Percentiles rank a stretch among this genome's conserved stretches.
phyloP scores from a whole-genome alignment of 768 basidiomycete species.

The Boletus pseudopeckii region DNA sequence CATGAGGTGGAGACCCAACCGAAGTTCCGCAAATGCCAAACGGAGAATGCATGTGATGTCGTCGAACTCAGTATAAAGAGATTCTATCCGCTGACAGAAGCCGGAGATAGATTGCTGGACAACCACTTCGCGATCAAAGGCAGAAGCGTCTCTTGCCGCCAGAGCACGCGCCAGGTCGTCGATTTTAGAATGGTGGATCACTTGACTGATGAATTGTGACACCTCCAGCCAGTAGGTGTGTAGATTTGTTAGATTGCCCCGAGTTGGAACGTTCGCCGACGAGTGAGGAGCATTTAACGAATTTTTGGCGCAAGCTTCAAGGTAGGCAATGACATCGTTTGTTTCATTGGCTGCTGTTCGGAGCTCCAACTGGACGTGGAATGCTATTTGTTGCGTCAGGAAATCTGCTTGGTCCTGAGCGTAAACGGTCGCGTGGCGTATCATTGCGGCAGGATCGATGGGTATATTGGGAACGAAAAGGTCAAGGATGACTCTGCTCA shows the following conservation, averaged over 20 bases:
- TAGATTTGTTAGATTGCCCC: conserved; percentile 46
- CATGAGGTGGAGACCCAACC: conserved; percentile 67
- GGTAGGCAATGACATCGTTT: conserved; percentile 47
- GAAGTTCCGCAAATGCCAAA: conserved; percentile 60
- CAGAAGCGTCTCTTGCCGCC: conserved; percentile 35
- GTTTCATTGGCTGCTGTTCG: conserved; percentile 52
- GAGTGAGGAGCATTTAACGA: conserved; percentile 23
- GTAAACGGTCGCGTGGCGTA: conserved; percentile 44
- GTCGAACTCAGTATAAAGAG: conserved; percentile 61
- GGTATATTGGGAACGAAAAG: conserved; percentile 82
- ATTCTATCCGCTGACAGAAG: conserved; percentile 69
- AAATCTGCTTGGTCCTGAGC: conserved; percentile 39
- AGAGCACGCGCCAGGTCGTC: conserved; percentile 43
- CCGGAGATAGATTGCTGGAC: conserved; percentile 76
- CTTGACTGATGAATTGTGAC: conserved; percentile 64
- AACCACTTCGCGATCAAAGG: conserved; percentile 57
- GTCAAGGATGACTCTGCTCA: conserved; percentile 58
- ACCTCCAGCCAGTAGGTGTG: conserved; percentile 76
- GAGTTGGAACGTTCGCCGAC: conserved; percentile 30
- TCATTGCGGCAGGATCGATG: conserved; percentile 78
- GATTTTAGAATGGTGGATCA: conserved; percentile 48
- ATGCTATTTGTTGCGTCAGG: conserved; percentile 45
- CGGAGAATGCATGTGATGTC: conserved; percentile 72
- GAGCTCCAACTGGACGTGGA: conserved; percentile 56
- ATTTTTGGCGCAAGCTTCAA: conserved; percentile 38